Evolutionary conservation across 2,329 filamentous ascomycete genomes (phyloP), one percentile per base, ranked within the genome.

Genomic region (Fusarium nanum): DNA sequence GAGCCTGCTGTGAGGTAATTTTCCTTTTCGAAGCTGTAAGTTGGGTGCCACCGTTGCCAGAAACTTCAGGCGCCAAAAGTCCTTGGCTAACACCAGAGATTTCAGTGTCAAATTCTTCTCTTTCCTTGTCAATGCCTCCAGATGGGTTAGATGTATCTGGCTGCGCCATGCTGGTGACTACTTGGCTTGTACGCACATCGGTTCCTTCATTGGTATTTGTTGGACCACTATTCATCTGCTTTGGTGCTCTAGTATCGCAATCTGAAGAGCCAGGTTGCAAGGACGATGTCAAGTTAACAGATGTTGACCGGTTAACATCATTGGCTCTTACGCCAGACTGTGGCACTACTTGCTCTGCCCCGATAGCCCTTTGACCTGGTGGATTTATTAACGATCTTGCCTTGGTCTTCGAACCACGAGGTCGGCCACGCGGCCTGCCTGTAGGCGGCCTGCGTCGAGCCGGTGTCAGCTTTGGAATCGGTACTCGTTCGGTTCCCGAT

Each of bases 341-440:
- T 12, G 77, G 68, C 60, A 78, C 81, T 18, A 77, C 74, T 23
- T 81, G 80, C 56, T 37, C 34, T 48, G 34, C 28, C n/a, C 30
- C 34, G 27, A 60, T 52, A 18, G 46, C 20, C 18, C 30, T 37
- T 16, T 22, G 57, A 27, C 67, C 60, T 40, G 37, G 47, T 37
- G 56, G 47, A 20, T 60, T 69, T 16, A 56, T 32, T 6, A 54
- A 67, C 10, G 76, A 67, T 59, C 79, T 83, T 18, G 77, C 75
- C 30, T 82, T 81, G 56, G 82, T 83, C 64, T 81, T 84, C 16
- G 83, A 83, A 1, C 83, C 83, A 59, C 83, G 86, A 2, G 85
- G 81, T 41, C 83, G 78, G 11, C 81, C 79, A 63, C 76, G 76
- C 56, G 79, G 80, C 54, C 76, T 78, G 16, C 64, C 64, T 13